Conservation (phyloP, 345 rosid genomes). For the Eucalyptus pauciflora region DNA sequence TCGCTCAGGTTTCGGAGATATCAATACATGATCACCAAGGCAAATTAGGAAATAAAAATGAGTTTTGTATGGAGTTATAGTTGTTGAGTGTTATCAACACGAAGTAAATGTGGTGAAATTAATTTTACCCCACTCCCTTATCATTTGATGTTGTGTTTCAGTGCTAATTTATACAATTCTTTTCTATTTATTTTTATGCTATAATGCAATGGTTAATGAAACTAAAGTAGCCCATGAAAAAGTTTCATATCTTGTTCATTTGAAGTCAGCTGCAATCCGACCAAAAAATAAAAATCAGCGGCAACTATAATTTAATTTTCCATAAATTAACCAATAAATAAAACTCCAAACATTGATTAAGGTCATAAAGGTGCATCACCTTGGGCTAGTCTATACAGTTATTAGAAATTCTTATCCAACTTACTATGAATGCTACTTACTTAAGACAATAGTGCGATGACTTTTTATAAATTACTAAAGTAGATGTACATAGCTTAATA, state of each 20-base stretch:
- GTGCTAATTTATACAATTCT: no score
- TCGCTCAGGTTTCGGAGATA: background rate
- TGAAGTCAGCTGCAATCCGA: background rate
- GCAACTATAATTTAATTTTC: background rate
- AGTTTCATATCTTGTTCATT: no score
- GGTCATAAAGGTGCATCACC: no score
- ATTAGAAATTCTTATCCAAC: no score
- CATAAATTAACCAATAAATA: background rate
- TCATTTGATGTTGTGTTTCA: no score
- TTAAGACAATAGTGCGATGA: background rate
- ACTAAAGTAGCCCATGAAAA: background rate
- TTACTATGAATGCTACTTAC: no score
- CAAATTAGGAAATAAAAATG: background rate
- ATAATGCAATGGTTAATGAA: no score
- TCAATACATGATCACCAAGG: background rate
- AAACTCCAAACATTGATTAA: background rate
- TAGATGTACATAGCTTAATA: background rate
- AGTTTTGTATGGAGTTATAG: accelerated
- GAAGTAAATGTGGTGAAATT: background rate
- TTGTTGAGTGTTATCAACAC: background rate
- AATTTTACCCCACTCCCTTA: background rate
- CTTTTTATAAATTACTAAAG: background rate
- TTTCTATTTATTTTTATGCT: no score
- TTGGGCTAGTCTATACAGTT: no score
- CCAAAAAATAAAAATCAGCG: no score